phyloP scores from a whole-genome alignment of 306 rosid species.

The Quercus cerris region DNA sequence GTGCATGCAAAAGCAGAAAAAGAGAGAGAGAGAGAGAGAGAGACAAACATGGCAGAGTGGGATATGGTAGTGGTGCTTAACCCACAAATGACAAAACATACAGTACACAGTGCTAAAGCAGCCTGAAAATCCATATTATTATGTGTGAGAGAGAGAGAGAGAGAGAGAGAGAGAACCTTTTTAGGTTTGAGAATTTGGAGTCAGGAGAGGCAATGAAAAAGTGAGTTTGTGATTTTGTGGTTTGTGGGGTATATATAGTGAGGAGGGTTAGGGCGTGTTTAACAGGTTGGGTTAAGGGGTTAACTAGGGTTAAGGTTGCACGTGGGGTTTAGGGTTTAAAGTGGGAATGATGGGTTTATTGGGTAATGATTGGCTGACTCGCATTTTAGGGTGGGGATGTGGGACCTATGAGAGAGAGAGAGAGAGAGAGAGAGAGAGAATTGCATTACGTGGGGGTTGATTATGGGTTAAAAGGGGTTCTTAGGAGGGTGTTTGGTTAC shows the following conservation, averaged over 20 bases:
- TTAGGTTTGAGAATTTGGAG: no score
- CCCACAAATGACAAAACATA: conserved; percentile 43
- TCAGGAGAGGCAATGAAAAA: no score
- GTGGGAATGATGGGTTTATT: background rate
- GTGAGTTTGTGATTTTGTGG: no score
- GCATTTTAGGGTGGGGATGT: background rate
- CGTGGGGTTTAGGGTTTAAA: background rate
- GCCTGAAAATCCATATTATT: conserved; percentile 18
- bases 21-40: background rate
- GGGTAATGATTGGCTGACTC: background rate
- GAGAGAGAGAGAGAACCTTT: no score
- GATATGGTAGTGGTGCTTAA: conserved; percentile 6
- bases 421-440: no score
- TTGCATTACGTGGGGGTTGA: no score
- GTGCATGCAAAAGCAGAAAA: background rate
- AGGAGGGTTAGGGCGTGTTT: no score
- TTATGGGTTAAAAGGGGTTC: no score
- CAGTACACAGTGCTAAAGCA: conserved; percentile 9
- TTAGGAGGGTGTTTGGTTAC: no score
- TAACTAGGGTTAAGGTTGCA: background rate
- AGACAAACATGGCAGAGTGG: conserved; percentile 44
- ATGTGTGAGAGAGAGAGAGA: background rate
- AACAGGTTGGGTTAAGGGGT: no score
- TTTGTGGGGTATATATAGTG: no score
- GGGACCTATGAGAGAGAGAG: no score